Evolutionary conservation across 176 grass and related monocot genomes (phyloP), one percentile per base, ranked within the genome.

Genomic region (Saccharum officinarum): DNA sequence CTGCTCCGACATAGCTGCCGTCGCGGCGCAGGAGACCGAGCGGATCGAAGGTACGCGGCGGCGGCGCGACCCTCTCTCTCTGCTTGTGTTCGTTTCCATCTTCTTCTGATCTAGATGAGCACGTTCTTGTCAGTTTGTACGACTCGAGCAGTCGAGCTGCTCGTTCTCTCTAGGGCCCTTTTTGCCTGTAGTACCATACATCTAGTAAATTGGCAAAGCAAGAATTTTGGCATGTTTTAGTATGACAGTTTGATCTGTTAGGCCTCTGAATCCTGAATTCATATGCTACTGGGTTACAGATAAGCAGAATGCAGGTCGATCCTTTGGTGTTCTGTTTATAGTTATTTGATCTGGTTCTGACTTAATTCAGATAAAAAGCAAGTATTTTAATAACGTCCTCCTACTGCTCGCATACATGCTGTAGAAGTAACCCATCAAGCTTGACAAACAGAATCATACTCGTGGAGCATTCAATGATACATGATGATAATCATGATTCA

Each of bases 1-100:
- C 76, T 62, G 11, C 76, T 39, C 57, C 37, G 36, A 0, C 76
- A 8, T 78, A 3, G 55, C 38, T 0, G 52, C 18, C 20, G 76
- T 59, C 57, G 30, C 37, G 57, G 76, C 57, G 36, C 76, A 78
- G 76, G 76, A 63, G 10, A 78, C 76, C n/a, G 76, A 78, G 76
- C 76, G 76, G 76, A 78, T 78, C 76, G 57, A 78, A 78, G 76
- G 76, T 78, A 40, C 75, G 18, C 55, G 20, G 28, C n/a, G n/a
- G n/a, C n/a, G n/a, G n/a, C n/a, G 1, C 28, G 28, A 28, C 28
- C 25, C 57, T 25, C 54, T 25, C 23, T 26, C 23, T 13, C 10
- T 59, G 55, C 22, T 73, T 28, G 9, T 71, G 22, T 40, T 71
- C 23, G 22, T 26, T 25, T 12, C 39, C 39, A 12, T 71, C 10